Percentiles rank a stretch among this genome's conserved stretches.
These are phyloP conservation scores for Kwoniella europaea DNA, from an alignment of 768 basidiomycete species.

Conservation along the genomic window DNA sequence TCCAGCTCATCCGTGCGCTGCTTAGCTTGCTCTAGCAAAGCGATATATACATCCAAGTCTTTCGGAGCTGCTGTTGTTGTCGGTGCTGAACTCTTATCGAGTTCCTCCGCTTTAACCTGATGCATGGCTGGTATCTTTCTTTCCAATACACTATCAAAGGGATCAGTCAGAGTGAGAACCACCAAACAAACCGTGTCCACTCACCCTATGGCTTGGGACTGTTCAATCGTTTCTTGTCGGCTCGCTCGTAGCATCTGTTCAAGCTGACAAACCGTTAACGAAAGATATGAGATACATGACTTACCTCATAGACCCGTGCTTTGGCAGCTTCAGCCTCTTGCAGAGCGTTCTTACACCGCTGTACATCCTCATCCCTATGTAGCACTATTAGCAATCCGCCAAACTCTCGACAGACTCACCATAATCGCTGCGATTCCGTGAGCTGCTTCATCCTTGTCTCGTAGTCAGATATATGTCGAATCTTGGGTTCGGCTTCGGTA, in stretches of 20 bases:
- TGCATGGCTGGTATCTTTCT: not conserved
- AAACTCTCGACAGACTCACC: constrained; percentile 62
- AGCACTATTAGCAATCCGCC: no score
- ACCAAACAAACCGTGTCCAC: not conserved
- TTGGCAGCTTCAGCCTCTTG: constrained; percentile 31
- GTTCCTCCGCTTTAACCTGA: constrained; percentile 5
- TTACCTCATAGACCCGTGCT: constrained; percentile 31
- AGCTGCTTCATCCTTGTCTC: constrained; percentile 86
- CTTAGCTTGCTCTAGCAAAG: constrained; percentile 31
- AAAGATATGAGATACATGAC: not conserved
- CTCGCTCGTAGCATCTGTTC: constrained; percentile 33
- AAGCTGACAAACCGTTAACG: constrained; percentile 1
- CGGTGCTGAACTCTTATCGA: not conserved
- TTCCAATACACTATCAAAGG: constrained; percentile 2
- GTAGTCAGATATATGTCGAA: constrained; percentile 79
- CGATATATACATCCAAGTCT: constrained; percentile 16
- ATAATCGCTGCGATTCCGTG: constrained; percentile 73
- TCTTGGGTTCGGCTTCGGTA: constrained; percentile 79
- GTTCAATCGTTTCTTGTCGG: constrained; percentile 22
- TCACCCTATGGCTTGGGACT: constrained; percentile 8
- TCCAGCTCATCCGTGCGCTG: constrained; percentile 26
- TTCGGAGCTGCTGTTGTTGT: not conserved
- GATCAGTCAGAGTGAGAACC: not conserved
- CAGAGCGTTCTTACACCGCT: constrained; percentile 30
- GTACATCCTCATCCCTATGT: constrained; percentile 43